Evolutionary conservation across 306 rosid species (phyloP).

Genomic region (Spatholobus suberectus): DNA sequence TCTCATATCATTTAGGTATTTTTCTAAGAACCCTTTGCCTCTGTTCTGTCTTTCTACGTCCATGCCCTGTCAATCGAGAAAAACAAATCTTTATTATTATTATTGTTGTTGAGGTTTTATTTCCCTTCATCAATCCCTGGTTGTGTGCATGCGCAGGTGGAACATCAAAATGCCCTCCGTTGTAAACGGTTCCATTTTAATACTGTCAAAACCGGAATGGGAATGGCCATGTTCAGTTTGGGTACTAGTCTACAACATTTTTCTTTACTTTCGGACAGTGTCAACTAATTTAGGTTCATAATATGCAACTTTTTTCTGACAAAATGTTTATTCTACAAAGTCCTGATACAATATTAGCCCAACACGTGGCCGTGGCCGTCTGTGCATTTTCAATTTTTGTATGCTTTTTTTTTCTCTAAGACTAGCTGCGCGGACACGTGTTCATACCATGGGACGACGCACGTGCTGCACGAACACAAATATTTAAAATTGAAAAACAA

Average conservation of each 20-base stretch:
- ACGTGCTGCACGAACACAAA: not conserved
- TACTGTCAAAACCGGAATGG: constrained; percentile 28
- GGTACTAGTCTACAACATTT: not conserved
- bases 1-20: constrained; percentile 51
- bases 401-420: not conserved
- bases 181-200: constrained; percentile 31
- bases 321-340: not conserved
- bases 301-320: not conserved
- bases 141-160: constrained; percentile 14
- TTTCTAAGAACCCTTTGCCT: not conserved
- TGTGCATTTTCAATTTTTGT: not conserved
- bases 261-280: not conserved
- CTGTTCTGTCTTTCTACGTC: not conserved
- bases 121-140: not conserved
- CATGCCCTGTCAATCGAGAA: not conserved
- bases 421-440: not conserved
- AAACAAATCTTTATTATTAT: not conserved
- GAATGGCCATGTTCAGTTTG: constrained; percentile 33
- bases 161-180: constrained; percentile 31
- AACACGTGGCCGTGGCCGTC: not conserved
- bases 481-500: not conserved
- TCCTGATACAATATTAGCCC: not conserved
- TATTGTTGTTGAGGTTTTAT: not conserved
- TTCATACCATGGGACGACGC: not conserved
- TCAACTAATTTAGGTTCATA: not conserved